Percentiles rank a stretch among this genome's conserved stretches.
Conservation (phyloP, 306 rosid genomes). For the Styphnolobium japonicum region DNA sequence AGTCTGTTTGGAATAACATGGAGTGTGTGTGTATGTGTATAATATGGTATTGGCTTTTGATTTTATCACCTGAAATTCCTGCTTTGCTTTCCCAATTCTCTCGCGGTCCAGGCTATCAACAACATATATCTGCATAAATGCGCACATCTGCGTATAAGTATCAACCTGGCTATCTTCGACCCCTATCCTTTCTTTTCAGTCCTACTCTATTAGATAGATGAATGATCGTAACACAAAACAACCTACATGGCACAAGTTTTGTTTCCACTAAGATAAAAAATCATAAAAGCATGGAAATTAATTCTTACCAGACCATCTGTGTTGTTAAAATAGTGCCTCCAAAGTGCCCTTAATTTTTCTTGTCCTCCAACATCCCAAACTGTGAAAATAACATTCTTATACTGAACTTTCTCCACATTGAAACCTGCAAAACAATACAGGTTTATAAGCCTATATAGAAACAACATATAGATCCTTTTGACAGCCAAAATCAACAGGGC, state of each 20-base stretch:
- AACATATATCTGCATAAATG: constrained; percentile 76
- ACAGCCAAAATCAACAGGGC: neutral
- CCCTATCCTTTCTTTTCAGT: neutral
- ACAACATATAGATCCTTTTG: neutral
- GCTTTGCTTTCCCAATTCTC: constrained; percentile 85
- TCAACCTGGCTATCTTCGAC: neutral
- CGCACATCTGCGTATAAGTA: constrained; percentile 6
- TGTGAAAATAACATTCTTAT: constrained; percentile 93
- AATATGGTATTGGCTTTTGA: no score
- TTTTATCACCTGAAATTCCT: constrained; percentile 82
- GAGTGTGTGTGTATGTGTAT: no score
- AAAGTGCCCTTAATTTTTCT: constrained; percentile 91
- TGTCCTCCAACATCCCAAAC: constrained; percentile 99
- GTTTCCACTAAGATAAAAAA: neutral
- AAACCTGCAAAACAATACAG: constrained; percentile 55
- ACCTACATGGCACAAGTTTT: neutral
- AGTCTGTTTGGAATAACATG: constrained; percentile 20
- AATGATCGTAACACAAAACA: neutral
- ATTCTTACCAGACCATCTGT: constrained; percentile 87
- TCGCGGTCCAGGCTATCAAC: constrained; percentile 94
- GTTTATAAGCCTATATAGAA: neutral
- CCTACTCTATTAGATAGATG: neutral
- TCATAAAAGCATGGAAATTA: constrained; percentile 14
- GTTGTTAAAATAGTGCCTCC: constrained; percentile 99
- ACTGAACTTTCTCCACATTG: constrained; percentile 97